These are phyloP conservation scores for Erythrobasidium yunnanense DNA, from an alignment of 768 basidiomycete species.

Conservation along the genomic window DNA sequence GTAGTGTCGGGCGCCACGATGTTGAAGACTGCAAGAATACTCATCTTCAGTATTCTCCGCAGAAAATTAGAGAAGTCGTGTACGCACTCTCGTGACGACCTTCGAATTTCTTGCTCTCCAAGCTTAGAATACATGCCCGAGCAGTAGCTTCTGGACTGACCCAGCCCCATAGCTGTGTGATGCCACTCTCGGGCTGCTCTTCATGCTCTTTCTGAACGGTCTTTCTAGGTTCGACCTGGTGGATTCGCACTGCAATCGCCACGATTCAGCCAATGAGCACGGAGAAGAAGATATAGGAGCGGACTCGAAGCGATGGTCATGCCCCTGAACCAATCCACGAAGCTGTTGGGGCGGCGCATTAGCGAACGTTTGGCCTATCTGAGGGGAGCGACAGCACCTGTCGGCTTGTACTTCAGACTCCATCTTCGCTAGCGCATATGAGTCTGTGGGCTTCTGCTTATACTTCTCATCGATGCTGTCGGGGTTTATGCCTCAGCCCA, in stretches of 20 bases:
- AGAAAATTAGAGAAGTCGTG: neutral
- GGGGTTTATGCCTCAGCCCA: too few relatives aligned
- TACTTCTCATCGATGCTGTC: too few relatives aligned
- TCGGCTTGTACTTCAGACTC: conserved; percentile 13
- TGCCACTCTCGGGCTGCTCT: neutral
- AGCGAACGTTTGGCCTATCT: too few relatives aligned
- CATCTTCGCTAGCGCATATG: conserved; percentile 6
- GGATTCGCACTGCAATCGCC: too few relatives aligned
- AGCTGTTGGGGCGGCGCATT: too few relatives aligned
- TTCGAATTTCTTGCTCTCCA: conserved; percentile 2
- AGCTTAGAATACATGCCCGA: neutral
- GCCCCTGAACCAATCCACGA: conserved; percentile 10
- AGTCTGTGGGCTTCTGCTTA: neutral
- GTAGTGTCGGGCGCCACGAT: conserved; percentile 30
- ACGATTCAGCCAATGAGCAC: too few relatives aligned
- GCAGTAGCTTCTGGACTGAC: conserved; percentile 8
- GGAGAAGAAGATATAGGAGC: too few relatives aligned
- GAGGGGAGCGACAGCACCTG: too few relatives aligned
- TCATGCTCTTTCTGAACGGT: conserved; percentile 9
- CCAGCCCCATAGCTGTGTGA: conserved; percentile 17
- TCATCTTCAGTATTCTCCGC: too few relatives aligned
- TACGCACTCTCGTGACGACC: conserved; percentile 15
- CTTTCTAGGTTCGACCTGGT: conserved; percentile 12
- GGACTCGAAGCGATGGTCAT: conserved; percentile 9
- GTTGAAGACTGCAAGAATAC: conserved; percentile 11